These are phyloP conservation scores for Cyclanthera cordifolia DNA, from an alignment of 306 rosid genomes.

Conservation along the genomic window DNA sequence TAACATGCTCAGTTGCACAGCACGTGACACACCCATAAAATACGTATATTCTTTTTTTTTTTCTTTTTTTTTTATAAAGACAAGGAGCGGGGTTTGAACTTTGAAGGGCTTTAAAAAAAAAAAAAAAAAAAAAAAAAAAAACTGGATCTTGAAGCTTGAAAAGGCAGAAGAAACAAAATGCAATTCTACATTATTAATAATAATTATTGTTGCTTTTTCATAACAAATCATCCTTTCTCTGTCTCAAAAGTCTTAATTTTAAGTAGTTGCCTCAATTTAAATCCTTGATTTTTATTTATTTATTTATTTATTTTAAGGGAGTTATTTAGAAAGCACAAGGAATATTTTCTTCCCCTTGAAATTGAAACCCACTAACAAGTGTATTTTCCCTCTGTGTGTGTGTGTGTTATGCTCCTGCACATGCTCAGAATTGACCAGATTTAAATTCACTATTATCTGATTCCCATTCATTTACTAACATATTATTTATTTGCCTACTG, in stretches of 20 bases:
- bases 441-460: not conserved
- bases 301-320: no score
- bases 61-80: slow-evolving; percentile 1
- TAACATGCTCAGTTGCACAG: not conserved
- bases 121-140: no score
- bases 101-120: no score
- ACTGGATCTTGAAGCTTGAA: not conserved
- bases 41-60: not conserved
- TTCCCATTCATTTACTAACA: not conserved
- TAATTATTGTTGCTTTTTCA: not conserved
- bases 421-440: not conserved
- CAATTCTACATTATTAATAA: not conserved
- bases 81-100: not conserved
- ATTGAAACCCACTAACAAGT: not conserved
- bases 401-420: not conserved
- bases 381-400: not conserved
- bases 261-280: no score
- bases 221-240: not conserved
- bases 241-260: no score
- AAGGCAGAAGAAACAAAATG: not conserved
- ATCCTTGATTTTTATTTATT: no score
- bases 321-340: not conserved
- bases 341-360: not conserved
- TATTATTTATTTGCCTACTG: not conserved
- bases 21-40: slow-evolving; percentile 7